Base-by-base conservation (phyloP, 805 yeast genomes). In the Naumovozyma baii region DNA sequence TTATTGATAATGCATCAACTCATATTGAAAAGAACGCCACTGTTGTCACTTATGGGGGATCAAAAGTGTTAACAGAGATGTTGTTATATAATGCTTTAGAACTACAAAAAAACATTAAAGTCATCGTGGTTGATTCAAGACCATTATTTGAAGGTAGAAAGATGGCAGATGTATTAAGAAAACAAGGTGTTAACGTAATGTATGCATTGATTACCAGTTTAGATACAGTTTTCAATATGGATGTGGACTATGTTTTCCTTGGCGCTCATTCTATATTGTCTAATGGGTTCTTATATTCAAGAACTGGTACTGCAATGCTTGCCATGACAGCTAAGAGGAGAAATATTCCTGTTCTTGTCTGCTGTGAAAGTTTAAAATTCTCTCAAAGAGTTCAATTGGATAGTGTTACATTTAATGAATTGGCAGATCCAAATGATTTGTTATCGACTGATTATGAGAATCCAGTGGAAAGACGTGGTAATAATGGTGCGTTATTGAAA, bases 211-310 rank as follows among this genome's bases (percentile, higher is more conserved):
- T 92, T 43, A 81, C 79, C 39, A 81, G 95, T 15, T 67, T 92
- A 37, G 75, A 88, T 3, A 78, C 92, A 18, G 78, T 86, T 8
- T 71, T 92, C 51, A 83, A 80, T 50, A 87, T 84, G 59, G 54
- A 56, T 35, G 90, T 92, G 26, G 92, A 92, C 51, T 81, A 83
- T 48, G 94, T 92, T 5, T 82, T 92, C 60, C 68, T 92, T 28
- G 98, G 98, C 13, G 97, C 97, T 0, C 97, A 92, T 58, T 94
- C 96, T 25, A 87, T 92, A 84, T 71, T 92, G 41, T 86, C 96
- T 7, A 92, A 92, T 57, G 98, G 98, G 1, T 76, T 87, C 58
- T 70, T 92, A 41, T 87, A 84, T 57, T 83, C 96, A 1, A 75
- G 98, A 45, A 96, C 86, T 14, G 98, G 98, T 17, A 81, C 96